Evolutionary conservation across 305 asterid species (phyloP), one percentile per base, ranked within the genome.

Genomic region (Fraxinus sp.): DNA sequence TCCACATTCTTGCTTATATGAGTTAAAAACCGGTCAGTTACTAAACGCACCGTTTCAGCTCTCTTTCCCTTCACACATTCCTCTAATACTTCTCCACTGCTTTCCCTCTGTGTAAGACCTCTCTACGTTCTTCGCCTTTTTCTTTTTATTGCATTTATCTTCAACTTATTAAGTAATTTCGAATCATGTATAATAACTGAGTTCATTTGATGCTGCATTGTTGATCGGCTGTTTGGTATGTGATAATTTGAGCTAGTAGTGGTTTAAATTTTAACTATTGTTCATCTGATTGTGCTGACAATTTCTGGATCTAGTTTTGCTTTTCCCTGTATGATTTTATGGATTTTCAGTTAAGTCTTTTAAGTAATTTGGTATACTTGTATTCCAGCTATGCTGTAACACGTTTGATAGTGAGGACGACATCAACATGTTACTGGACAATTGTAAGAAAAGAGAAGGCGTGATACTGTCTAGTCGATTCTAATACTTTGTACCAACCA

Each of bases 241-340:
- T 78, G 35, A 36, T 62, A 37, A 41, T 52, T 80, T 79, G 74
- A 80, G 80, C 82, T 84, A 44, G 52, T 84, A 44, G 71, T 80
- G 73, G 44, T 78, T 68, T 13, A 72, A 64, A 10, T 64, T 20
- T 22, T 14, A 22, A 30, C 52, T 86, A 35, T 39, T 37, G 44
- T 81, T 79, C 16, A 76, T 33, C 85, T 66, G 55, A 44, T 73
- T 74, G 66, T 62, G 62, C 77, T 41, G 30, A 64, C 77, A 32
- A 77, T 82, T 49, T 41, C 81, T 86, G 85, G 89, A 87, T 80
- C 90, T 85, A 87, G 71, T 84, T 66, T 74, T 4, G 9, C 49
- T 41, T 41, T 41, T 41, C 49, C 26, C 71, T 20, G 11, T 57
- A 64, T 64, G 73, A 64, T 30, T 59, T 76, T 77, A 18, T 28